Evolutionary conservation across 2,329 filamentous ascomycete species (phyloP), one percentile per base, ranked within the genome.

Genomic region (Nannizzia gypsea): DNA sequence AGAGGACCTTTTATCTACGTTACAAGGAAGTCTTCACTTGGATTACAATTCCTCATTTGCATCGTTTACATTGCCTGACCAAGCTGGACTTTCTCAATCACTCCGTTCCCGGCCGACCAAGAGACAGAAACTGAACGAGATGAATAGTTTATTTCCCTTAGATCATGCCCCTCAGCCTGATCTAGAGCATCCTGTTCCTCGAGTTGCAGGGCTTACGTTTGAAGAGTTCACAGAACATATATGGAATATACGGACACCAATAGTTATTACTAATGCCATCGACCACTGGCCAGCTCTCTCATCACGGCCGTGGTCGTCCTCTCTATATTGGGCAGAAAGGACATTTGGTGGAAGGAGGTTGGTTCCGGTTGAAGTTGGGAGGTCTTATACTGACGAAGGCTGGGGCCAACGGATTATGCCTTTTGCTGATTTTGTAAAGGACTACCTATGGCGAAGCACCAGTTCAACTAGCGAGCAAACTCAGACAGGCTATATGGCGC

Each of bases 331-430:
- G 60, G 77, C 90, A 9, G 78, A 82, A 9, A 80, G 78, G 59
- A 96, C 91, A 0, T 83, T 96, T 38, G 81, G 78, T 2, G 93
- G 93, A 0, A 78, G 85, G 34, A 81, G 93, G 9, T 80, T 96
- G 0, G 88, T 97, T 0, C 92, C 92, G 0, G 81, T 96, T 2
- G 91, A 97, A 71, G 73, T 93, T 1, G 92, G 93, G 0, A 79
- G 88, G 54, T 93, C 87, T 68, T 99, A 97, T 69, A 91, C 90
- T 1, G 90, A 96, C 64, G 81, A 83, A 20, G 86, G 80, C 22
- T 96, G 92, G 91, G 84, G 85, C 0, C 92, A 97, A 72, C 81
- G 84, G 59, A 83, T 97, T 26, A 81, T 95, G 56, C 77, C 82
- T 0, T 95, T 97, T 66, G 74, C 76, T 3, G 76, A 85, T 0